Conservation (phyloP, 805 yeast genomes). For the Saccharomycopsis javanensis region DNA sequence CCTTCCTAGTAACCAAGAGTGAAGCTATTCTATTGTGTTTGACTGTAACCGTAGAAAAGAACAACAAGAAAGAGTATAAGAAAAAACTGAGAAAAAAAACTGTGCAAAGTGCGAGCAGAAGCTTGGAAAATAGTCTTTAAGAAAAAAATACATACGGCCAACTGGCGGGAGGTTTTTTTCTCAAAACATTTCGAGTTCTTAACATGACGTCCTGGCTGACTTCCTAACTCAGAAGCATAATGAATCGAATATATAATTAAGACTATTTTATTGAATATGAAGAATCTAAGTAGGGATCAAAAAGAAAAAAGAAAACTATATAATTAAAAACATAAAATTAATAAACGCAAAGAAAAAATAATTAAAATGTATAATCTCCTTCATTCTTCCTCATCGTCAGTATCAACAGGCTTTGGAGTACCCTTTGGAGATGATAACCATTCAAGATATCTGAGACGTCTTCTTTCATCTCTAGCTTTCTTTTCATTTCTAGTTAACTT, state of each 20-base stretch:
- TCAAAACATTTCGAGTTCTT: not conserved
- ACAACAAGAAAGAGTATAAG: not conserved
- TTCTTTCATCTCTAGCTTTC: constrained; percentile 84
- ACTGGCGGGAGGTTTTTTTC: no score
- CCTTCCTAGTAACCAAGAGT: no score
- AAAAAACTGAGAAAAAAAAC: not conserved
- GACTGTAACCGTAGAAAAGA: not conserved
- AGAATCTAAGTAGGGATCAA: not conserved
- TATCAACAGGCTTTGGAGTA: constrained; percentile 87
- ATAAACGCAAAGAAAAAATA: not conserved
- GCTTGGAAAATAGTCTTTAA: no score
- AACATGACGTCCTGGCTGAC: not conserved
- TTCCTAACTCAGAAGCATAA: not conserved
- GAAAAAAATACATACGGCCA: not conserved
- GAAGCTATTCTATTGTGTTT: no score
- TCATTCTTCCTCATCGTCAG: constrained; percentile 61
- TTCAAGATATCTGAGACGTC: constrained; percentile 86
- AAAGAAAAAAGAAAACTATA: not conserved
- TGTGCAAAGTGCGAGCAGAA: no score
- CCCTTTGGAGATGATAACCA: constrained; percentile 98
- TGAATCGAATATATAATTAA: not conserved
- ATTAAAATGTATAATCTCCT: not conserved
- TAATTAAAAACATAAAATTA: not conserved
- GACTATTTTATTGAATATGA: not conserved
- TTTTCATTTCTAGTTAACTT: constrained; percentile 95